Conservation (phyloP, 1,284 basidiomycete species). For the Puccinia polysora region DNA sequence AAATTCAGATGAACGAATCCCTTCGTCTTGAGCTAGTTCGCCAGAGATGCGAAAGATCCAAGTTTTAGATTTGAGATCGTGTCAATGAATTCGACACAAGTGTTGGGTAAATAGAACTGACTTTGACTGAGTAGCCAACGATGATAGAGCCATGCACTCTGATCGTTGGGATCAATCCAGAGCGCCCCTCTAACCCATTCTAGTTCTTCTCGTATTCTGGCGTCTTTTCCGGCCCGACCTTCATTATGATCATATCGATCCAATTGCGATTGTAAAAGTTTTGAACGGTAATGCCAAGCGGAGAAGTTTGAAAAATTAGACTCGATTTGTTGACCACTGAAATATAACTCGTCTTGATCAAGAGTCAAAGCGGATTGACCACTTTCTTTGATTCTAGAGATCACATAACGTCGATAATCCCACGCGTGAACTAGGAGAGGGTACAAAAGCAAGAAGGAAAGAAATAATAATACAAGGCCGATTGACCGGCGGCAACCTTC, state of each 20-base stretch:
- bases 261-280: conserved; percentile 68
- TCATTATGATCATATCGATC: neutral
- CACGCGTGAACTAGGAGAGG: conserved; percentile 84
- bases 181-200: conserved; percentile 87
- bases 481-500: too few species aligned
- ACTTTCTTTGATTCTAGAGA: conserved; percentile 61
- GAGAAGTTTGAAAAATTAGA: conserved; percentile 95
- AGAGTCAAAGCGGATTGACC: conserved; percentile 56
- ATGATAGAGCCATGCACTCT: conserved; percentile 97
- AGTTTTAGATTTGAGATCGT: conserved; percentile 2
- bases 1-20: conserved; percentile 62
- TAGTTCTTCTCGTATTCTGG: conserved; percentile 70
- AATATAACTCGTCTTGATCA: conserved; percentile 63
- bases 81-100: neutral
- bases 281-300: conserved; percentile 96
- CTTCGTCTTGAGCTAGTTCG: conserved; percentile 25
- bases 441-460: too few species aligned
- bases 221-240: conserved; percentile 58
- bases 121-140: conserved; percentile 83
- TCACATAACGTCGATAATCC: conserved; percentile 80
- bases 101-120: conserved; percentile 51
- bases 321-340: conserved; percentile 85
- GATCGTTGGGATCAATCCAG: conserved; percentile 93
- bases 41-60: neutral
- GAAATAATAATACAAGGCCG: too few species aligned